These are phyloP conservation scores for Darksidea phi DNA, from an alignment of 495 filamentous ascomycete genomes.

Conservation along the genomic window DNA sequence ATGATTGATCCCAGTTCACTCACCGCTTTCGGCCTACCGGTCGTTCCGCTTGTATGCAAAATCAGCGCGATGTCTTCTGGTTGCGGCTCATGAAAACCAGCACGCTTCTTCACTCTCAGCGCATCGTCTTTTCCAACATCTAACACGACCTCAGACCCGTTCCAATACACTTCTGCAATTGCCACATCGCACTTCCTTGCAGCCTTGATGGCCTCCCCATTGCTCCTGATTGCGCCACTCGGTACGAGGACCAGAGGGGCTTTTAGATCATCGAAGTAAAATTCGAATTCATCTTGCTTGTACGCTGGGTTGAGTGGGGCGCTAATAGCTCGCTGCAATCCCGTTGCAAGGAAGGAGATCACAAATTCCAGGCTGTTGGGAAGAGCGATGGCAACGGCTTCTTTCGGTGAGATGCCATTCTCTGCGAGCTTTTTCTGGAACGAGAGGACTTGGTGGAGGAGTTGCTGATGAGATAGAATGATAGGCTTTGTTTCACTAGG, in stretches of 20 bases:
- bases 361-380: conserved; percentile 33
- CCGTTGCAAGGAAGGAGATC: conserved; percentile 19
- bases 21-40: conserved; percentile 25
- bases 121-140: conserved; percentile 19
- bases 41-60: conserved; percentile 25
- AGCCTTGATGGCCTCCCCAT: conserved; percentile 20
- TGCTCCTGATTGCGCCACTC: conserved; percentile 1
- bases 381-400: conserved; percentile 35
- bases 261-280: conserved; percentile 25
- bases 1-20: conserved; percentile 1
- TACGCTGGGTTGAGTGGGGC: conserved; percentile 25
- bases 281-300: conserved; percentile 25
- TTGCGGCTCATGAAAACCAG: conserved; percentile 6
- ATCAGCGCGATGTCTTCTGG: conserved; percentile 22
- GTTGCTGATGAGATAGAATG: conserved; percentile 24
- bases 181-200: conserved; percentile 23
- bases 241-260: conserved; percentile 19
- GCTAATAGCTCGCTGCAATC: conserved; percentile 17
- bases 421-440: conserved; percentile 33
- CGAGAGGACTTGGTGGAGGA: conserved; percentile 19
- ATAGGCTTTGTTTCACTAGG: conserved; percentile 21
- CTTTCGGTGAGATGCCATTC: conserved; percentile 28
- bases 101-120: conserved; percentile 16
- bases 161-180: conserved; percentile 22
- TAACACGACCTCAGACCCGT: conserved; percentile 20